These are phyloP conservation scores for Russula vinacea DNA, from an alignment of 768 basidiomycete species.

Conservation along the genomic window DNA sequence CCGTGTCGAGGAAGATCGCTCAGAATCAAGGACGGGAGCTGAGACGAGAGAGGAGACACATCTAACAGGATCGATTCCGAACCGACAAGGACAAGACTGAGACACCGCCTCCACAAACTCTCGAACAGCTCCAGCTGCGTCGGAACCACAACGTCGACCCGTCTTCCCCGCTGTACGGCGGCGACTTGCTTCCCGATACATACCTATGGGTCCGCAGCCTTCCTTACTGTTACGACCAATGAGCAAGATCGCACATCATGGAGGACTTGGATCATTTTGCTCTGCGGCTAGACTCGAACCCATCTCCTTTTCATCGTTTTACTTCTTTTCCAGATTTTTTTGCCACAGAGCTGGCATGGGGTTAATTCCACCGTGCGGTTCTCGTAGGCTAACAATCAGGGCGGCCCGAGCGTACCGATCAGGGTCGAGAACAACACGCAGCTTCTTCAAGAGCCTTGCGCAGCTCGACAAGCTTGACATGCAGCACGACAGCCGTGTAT, in stretches of 20 bases:
- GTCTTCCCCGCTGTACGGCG: conserved; percentile 8
- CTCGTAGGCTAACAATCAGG: no score
- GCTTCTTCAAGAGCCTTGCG: no score
- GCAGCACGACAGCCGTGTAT: no score
- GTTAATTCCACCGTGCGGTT: no score
- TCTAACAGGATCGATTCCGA: not conserved
- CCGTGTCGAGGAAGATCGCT: not conserved
- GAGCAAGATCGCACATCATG: no score
- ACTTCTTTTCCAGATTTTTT: no score
- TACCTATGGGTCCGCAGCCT: not conserved
- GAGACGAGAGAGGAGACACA: not conserved
- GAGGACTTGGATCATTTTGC: no score
- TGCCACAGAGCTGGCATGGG: no score
- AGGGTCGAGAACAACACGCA: no score
- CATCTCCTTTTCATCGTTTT: not conserved
- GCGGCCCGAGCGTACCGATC: no score
- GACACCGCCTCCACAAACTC: not conserved
- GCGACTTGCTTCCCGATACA: conserved; percentile 3
- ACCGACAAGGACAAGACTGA: conserved; percentile 7
- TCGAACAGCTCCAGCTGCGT: not conserved
- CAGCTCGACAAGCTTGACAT: no score
- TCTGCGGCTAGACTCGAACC: no score
- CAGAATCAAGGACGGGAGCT: not conserved
- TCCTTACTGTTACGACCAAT: not conserved
- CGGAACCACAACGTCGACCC: not conserved